These are phyloP conservation scores for Cunninghamia lanceolata DNA, from an alignment of 75 land plant species.

Conservation along the genomic window DNA sequence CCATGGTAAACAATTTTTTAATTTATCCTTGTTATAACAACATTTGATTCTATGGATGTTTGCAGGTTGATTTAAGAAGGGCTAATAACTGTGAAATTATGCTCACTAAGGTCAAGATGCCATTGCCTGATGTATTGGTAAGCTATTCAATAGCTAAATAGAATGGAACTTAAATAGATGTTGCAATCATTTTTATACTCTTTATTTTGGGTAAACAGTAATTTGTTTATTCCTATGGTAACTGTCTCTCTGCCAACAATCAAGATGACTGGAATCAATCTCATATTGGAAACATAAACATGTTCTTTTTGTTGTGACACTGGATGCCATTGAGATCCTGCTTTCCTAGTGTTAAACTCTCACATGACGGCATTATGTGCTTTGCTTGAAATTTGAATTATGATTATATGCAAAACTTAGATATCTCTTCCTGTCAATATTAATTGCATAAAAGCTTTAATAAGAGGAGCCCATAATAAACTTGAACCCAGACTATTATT, in stretches of 20 bases:
- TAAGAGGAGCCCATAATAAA: not conserved
- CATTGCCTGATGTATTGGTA: slow-evolving; percentile 77
- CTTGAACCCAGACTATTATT: not conserved
- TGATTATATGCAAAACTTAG: not conserved
- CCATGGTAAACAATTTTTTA: not conserved
- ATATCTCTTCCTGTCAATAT: not conserved
- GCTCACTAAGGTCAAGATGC: slow-evolving; percentile 87
- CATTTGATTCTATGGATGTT: not conserved
- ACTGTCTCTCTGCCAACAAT: not conserved
- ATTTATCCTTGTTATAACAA: not conserved
- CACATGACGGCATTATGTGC: not conserved
- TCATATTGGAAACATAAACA: not conserved
- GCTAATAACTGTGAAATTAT: slow-evolving; percentile 81
- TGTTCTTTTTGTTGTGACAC: not conserved
- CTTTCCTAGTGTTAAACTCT: not conserved
- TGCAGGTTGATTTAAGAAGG: slow-evolving; percentile 69
- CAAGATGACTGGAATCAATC: not conserved
- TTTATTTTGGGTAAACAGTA: not conserved
- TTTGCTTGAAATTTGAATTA: not conserved
- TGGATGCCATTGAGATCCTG: not conserved
- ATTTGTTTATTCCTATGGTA: slow-evolving; percentile 3
- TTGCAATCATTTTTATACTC: not conserved
- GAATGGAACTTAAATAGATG: not conserved
- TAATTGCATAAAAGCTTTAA: not conserved
- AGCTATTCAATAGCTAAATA: slow-evolving; percentile 1